Evolutionary conservation across 2,329 filamentous ascomycete genomes (phyloP).

Genomic region (Ophiocordyceps polyrhachis-furcata): DNA sequence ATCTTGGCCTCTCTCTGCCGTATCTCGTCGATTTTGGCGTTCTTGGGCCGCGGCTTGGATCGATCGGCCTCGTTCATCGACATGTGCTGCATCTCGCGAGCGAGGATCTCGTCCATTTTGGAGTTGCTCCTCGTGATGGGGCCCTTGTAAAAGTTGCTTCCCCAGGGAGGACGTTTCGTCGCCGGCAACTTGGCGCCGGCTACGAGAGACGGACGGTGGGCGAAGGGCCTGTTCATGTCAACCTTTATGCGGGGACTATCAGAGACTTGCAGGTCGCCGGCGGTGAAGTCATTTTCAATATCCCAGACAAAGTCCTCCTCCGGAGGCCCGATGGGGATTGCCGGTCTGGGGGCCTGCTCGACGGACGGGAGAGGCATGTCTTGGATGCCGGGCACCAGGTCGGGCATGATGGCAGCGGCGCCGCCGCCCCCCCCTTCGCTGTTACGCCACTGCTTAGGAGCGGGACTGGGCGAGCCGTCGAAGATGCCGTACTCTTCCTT

Average conservation of each 20-base stretch:
- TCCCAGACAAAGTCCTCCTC: constrained; percentile 37
- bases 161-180: constrained; percentile 11
- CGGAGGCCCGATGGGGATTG: constrained; percentile 16
- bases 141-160: constrained; percentile 21
- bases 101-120: constrained; percentile 18
- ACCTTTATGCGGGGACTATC: constrained; percentile 33
- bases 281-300: constrained; percentile 38
- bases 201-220: constrained; percentile 13
- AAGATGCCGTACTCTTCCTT: constrained; percentile 12
- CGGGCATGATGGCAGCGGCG: constrained; percentile 16
- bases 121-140: constrained; percentile 6
- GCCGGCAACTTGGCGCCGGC: constrained; percentile 10
- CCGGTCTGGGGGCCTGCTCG: constrained; percentile 8
- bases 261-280: constrained; percentile 33
- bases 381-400: constrained; percentile 20
- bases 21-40: constrained; percentile 31
- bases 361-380: constrained; percentile 16
- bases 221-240: constrained; percentile 16
- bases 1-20: constrained; percentile 22
- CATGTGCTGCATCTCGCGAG: constrained; percentile 14
- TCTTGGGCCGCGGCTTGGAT: constrained; percentile 13
- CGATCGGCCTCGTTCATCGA: constrained; percentile 13
- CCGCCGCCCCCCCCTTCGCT: no score
- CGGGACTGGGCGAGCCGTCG: constrained; percentile 32
- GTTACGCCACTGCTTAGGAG: constrained; percentile 25